These are phyloP conservation scores for Camellia japonica DNA, from an alignment of 148 eudicot species.

Conservation along the genomic window DNA sequence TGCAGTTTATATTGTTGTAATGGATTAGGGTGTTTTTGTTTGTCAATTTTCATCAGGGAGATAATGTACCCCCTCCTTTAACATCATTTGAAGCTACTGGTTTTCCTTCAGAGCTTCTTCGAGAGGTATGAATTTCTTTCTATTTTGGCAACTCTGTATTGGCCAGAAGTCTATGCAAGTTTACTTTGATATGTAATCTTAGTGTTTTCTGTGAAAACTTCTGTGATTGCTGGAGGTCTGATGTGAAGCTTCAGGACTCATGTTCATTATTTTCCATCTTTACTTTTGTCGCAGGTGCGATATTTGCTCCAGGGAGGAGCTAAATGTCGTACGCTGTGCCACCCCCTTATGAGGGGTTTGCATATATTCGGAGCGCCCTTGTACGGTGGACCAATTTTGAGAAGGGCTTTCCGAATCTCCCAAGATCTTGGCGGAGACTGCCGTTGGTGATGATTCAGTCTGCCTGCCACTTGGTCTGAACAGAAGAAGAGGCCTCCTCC, in stretches of 20 bases:
- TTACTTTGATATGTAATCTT: conserved; percentile 25
- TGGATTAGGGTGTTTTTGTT: conserved; percentile 1
- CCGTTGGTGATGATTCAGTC: conserved; percentile 76
- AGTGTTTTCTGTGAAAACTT: conserved; percentile 28
- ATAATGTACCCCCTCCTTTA: conserved; percentile 71
- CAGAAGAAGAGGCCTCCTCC: conserved; percentile 54
- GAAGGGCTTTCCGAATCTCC: conserved; percentile 82
- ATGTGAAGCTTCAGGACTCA: conserved; percentile 49
- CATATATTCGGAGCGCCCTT: conserved; percentile 61
- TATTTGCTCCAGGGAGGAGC: conserved; percentile 99
- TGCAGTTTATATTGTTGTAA: not conserved
- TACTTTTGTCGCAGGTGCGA: conserved; percentile 97
- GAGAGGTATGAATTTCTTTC: conserved; percentile 56
- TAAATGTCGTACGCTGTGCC: conserved; percentile 95
- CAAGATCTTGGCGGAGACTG: conserved; percentile 59
- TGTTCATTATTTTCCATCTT: conserved; percentile 47
- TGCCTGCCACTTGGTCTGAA: conserved; percentile 79
- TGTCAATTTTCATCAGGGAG: conserved; percentile 52
- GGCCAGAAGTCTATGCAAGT: conserved; percentile 25
- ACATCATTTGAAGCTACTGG: conserved; percentile 77
- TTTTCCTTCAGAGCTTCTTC: conserved; percentile 74
- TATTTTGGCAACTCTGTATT: conserved; percentile 20
- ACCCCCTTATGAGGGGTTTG: conserved; percentile 72
- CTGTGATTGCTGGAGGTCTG: conserved; percentile 46
- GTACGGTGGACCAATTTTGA: conserved; percentile 59